Evolutionary conservation across 192 early-diverging fungal species (phyloP).

Genomic region (Phlyctochytrium bullatum): DNA sequence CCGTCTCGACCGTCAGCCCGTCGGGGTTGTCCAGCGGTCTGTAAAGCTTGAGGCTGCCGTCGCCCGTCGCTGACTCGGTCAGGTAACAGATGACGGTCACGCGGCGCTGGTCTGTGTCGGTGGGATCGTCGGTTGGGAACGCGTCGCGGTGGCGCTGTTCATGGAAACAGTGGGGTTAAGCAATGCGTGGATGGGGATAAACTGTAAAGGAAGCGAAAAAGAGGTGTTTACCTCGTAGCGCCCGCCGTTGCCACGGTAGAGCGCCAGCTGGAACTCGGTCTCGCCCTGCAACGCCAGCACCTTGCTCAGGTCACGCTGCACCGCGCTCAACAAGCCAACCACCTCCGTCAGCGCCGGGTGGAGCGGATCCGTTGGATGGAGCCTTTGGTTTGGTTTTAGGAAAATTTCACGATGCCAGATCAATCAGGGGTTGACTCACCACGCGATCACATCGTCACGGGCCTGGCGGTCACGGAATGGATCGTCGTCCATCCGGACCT

Average conservation of each 20-base stretch:
- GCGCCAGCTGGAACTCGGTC: constrained; percentile 15
- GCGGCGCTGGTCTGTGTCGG: constrained; percentile 51
- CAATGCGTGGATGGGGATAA: too few species aligned
- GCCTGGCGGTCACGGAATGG: constrained; percentile 16
- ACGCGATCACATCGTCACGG: constrained; percentile 17
- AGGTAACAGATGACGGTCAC: constrained; percentile 58
- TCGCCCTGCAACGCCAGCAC: constrained; percentile 8
- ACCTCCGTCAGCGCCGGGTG: constrained; percentile 13
- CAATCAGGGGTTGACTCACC: neutral
- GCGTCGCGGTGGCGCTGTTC: constrained; percentile 51
- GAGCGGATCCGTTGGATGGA: neutral
- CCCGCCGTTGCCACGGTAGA: constrained; percentile 17
- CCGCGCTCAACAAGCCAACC: neutral
- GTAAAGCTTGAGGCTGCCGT: constrained; percentile 56
- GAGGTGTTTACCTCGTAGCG: constrained; percentile 26
- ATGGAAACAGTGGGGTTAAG: neutral
- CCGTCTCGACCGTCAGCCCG: constrained; percentile 36
- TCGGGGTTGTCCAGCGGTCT: constrained; percentile 35
- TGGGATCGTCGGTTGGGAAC: constrained; percentile 50
- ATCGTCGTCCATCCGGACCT: constrained; percentile 15
- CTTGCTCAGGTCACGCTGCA: constrained; percentile 6
- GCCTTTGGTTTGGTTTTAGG: neutral
- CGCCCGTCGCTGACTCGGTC: constrained; percentile 49
- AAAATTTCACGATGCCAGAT: too few species aligned
- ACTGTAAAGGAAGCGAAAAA: too few species aligned